Evolutionary conservation across 805 yeast genomes (phyloP), one percentile per base, ranked within the genome.

Genomic region (Hanseniaspora singularis): DNA sequence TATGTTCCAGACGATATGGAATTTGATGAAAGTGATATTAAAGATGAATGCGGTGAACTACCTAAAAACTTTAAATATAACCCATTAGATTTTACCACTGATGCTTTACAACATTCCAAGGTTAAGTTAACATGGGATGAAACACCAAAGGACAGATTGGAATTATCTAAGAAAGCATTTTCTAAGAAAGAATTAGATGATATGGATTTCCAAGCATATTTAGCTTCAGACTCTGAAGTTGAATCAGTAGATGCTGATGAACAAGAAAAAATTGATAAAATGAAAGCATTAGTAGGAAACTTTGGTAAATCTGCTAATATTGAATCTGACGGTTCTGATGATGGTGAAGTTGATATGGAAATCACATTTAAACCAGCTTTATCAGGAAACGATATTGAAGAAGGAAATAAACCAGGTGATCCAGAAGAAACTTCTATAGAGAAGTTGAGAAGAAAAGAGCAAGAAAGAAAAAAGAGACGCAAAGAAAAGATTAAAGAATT

Each of bases 111-210:
- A 61, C 95, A 87, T 59, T 88, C 97, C 14, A 92, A 88, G 57
- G 98, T 92, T 41, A 88, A 85, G 62, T 70, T 92, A 54, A 88
- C 97, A 0, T 92, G 98, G 98, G 98, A 92, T 63, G 97, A 89
- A 65, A 94, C 97, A 0, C 97, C 98, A 6, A 80, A 78, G 49
- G 96, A 87, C 57, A 75, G 98, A 57, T 62, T 76, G 15, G 76
- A 81, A 50, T 62, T 88, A 46, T 74, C 96, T 1, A 72, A 81
- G 14, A 79, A 81, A 54, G 85, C 87, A 6, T 89, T 92, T 61
- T 77, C 86, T 40, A 92, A 83, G 60, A 79, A 82, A 59, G 97
- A 92, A 60, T 70, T 86, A 40, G 92, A 81, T 55, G 89, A 81
- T 43, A 81, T 80, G 87, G 96, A 88, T 62, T 81, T 88, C 66